A percentile compares a stretch with the other conserved stretches of the same genome.
These are phyloP conservation scores for Sorghum bicolor DNA, from an alignment of 176 grass and related monocot species.

Conservation along the genomic window Sorghum_bicolor_NCBIv3 NC_012874.2:10187001-10187500, in stretches of 20 bases:
- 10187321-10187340: neutral
- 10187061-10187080: neutral
- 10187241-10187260: neutral
- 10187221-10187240: neutral
- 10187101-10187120: neutral
- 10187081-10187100: neutral
- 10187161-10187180: slow-evolving; percentile 11
- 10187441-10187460: neutral
- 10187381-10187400: neutral
- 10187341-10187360: neutral
- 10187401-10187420: neutral
- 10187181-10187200: neutral
- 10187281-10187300: neutral
- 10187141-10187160: neutral
- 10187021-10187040: neutral
- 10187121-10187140: neutral
- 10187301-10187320: neutral
- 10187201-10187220: neutral
- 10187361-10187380: slow-evolving; percentile 6
- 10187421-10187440: neutral
- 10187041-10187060: neutral
- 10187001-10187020: neutral
- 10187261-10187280: neutral
- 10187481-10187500: neutral
- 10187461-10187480: neutral